Evolutionary conservation across 2,329 filamentous ascomycete genomes (phyloP), one percentile per base, ranked within the genome.

Genomic region (Fusarium sp.): DNA sequence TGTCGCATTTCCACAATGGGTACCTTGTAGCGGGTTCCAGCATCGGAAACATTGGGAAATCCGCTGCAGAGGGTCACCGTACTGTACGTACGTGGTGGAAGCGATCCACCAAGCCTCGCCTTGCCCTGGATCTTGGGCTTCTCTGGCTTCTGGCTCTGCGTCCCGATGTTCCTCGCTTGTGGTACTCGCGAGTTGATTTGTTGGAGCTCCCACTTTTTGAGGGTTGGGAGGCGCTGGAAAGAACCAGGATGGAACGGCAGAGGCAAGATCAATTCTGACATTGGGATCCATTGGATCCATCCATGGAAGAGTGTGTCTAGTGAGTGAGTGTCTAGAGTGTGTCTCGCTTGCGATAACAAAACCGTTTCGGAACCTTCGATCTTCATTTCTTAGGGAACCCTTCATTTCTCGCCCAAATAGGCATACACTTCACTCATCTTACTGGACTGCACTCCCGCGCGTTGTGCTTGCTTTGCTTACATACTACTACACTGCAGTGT

Each of bases 281-380:
- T 49, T 37, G 35, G 35, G 18, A 37, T 37, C 18, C 35, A 37
- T 37, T n/a, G 45, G 45, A 18, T 48, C 45, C 45, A 46, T 33
- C 29, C 31, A 27, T 38, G 10, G 19, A 38, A 38, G 49, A 54
- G 49, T 35, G 31, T 35, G 31, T 51, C n/a, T 33, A 49, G 46
- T 52, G 48, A 60, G 31, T 61, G 51, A 48, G 27, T n/a, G 27
- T 52, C 31, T 63, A 33, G 31, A 33, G 27, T 59, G 46, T 60
- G 46, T 56, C 63, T 70, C 62, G 63, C 63, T 64, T 63, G 62
- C 58, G 62, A 73, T 73, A 65, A 68, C 70, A 68, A 73, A 68
- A 71, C 55, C 66, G 66, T 71, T 73, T 71, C 55, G 42, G 45
- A 66, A 42, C 66, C 51, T 63, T 63, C 45, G 59, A 70, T 73